Base-by-base conservation (phyloP, 345 rosid species). In the Balakata baccata region DNA sequence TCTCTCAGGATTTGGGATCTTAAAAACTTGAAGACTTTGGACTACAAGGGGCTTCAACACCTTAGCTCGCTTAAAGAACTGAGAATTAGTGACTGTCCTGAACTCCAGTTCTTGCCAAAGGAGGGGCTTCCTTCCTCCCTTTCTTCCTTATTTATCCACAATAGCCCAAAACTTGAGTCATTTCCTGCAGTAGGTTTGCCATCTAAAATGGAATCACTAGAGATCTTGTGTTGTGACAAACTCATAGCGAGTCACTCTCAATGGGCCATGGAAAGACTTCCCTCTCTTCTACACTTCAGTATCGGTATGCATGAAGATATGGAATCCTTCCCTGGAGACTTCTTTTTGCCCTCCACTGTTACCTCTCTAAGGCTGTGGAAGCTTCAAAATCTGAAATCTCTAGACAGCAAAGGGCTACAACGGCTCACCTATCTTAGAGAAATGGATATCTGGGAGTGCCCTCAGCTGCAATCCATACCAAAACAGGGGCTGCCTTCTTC, bases 391-490 rank as follows among this genome's bases (percentile, higher is more conserved):
- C 47, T 54, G n/a, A 56, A 70, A 70, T 54, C 50, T 11, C 11
- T 70, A 50, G 50, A 70, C 1, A 3, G 41, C 49, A 18, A 16
- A 16, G 34, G 64, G 51, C 60, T 70, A 43, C 73, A 70, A 54
- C 50, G 20, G n/a, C 64, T 71, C 54, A 43, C 39, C 7, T 25
- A 41, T 59, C 49, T 71, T 71, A 23, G 39, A 14, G 50, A 73
- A 17, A 45, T 73, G 43, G 54, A 22, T 50, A 64, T 73, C 51
- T 20, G 20, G 11, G 13, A 66, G 1, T 74, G 77, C 38, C 65
- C 10, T 23, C 41, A 41, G 66, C 72, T 74, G 13, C 47, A 14
- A 3, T 74, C 77, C 56, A 5, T 72, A 17, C 67, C 75, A 34
- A 60, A 23, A 45, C 47, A 49, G 25, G 56, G 53, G 14, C 17